These are phyloP conservation scores for Pichia terricola DNA, from an alignment of 1,139 yeast species.

Conservation along the genomic window DNA sequence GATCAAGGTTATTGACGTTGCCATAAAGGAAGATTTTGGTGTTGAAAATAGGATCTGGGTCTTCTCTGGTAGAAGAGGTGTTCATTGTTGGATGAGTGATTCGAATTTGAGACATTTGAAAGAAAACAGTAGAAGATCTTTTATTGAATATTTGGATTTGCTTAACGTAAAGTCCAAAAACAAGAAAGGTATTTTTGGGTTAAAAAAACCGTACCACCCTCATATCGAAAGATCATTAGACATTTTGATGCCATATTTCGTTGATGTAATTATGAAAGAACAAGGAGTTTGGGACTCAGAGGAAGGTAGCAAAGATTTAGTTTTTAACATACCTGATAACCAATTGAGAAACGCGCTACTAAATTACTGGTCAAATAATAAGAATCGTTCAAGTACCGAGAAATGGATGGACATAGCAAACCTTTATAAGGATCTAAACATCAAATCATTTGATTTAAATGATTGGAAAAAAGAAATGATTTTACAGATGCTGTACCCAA, in stretches of 20 bases:
- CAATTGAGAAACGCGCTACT: constrained; percentile 44
- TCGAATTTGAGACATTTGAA: constrained; percentile 63
- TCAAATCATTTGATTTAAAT: constrained; percentile 29
- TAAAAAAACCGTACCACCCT: constrained; percentile 84
- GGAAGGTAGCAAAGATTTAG: constrained; percentile 44
- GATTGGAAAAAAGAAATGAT: constrained; percentile 83
- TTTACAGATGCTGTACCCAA: constrained; percentile 74
- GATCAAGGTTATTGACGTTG: constrained; percentile 58
- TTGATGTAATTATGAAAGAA: constrained; percentile 56
- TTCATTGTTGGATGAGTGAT: constrained; percentile 98
- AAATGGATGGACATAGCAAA: constrained; percentile 83
- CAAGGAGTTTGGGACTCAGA: constrained; percentile 77
- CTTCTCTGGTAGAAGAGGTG: constrained; percentile 97
- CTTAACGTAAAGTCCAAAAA: constrained; percentile 44
- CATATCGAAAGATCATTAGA: constrained; percentile 70
- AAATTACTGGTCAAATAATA: constrained; percentile 41
- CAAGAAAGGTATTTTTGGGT: constrained; percentile 32
- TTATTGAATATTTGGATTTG: constrained; percentile 77
- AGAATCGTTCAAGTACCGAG: constrained; percentile 35
- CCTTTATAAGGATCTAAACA: constrained; percentile 31
- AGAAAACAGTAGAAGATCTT: constrained; percentile 65
- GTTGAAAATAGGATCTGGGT: constrained; percentile 86
- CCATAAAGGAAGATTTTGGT: constrained; percentile 82
- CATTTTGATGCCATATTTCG: constrained; percentile 53
- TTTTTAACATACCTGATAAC: constrained; percentile 54